Evolutionary conservation across 495 filamentous ascomycete genomes (phyloP).

Genomic region (Trichoderma virens): DNA sequence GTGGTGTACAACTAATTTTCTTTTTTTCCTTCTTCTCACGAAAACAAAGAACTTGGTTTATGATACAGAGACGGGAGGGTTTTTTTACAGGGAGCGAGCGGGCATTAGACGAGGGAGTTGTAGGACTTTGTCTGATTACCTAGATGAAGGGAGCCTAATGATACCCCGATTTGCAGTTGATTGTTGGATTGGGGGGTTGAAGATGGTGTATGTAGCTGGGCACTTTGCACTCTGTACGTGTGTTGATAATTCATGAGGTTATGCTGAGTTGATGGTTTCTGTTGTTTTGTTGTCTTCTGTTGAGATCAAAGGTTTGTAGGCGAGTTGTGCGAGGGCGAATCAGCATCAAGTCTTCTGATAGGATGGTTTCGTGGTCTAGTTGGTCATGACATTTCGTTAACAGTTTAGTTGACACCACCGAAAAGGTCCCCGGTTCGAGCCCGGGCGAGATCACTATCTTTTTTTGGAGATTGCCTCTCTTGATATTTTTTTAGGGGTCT

Average conservation of each 20-base stretch:
- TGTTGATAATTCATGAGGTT: neutral
- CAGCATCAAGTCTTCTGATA: neutral
- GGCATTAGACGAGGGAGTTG: constrained; percentile 7
- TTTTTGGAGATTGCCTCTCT: neutral
- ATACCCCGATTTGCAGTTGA: constrained; percentile 4
- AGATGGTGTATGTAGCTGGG: neutral
- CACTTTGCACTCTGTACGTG: neutral
- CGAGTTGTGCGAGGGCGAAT: neutral
- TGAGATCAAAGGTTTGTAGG: neutral
- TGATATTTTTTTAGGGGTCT: too few species aligned
- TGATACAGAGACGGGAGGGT: neutral
- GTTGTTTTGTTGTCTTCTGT: neutral
- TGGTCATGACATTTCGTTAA: constrained; percentile 9
- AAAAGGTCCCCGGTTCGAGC: constrained; percentile 9
- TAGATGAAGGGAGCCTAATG: constrained; percentile 8
- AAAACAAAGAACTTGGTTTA: neutral
- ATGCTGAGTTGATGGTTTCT: neutral
- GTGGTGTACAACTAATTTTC: neutral
- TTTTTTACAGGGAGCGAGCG: neutral
- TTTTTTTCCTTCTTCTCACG: neutral
- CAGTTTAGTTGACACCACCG: constrained; percentile 6
- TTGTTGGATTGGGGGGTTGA: neutral
- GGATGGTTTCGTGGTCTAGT: constrained; percentile 8
- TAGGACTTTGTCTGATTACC: constrained; percentile 6
- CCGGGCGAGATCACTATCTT: constrained; percentile 1